Evolutionary conservation across 176 grass and related monocot species (phyloP).

Genomic region (Bolboschoenus planiculmis): DNA sequence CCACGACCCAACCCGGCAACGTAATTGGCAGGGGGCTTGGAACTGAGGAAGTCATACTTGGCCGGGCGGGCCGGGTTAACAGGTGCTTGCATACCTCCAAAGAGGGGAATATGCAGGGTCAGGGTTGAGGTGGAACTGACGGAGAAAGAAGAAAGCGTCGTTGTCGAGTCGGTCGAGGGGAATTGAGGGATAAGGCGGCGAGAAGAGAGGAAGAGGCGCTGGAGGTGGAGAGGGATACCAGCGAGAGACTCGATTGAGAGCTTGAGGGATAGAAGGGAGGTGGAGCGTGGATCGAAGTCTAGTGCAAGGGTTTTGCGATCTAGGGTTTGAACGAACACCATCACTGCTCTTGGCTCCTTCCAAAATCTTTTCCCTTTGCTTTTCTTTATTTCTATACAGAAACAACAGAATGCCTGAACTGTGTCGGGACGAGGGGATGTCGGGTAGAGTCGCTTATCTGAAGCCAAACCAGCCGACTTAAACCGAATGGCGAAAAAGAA

Average conservation of each 20-base stretch:
- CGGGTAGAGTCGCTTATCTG: not conserved
- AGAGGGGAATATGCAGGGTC: constrained; percentile 21
- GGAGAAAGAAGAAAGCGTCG: constrained; percentile 16
- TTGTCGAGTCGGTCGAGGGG: not conserved
- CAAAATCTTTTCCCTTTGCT: not conserved
- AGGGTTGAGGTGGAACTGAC: constrained; percentile 22
- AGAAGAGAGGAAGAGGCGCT: constrained; percentile 36
- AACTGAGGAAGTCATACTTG: constrained; percentile 80
- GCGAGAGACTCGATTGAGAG: constrained; percentile 8
- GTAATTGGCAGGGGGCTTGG: constrained; percentile 77
- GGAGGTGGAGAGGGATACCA: constrained; percentile 19
- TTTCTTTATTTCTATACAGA: too few relatives aligned
- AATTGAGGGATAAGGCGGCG: constrained; percentile 25
- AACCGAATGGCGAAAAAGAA: too few relatives aligned
- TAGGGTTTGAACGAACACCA: constrained; percentile 40
- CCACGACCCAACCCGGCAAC: constrained; percentile 86
- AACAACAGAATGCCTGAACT: not conserved
- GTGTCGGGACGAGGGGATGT: too few relatives aligned
- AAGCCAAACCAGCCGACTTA: too few relatives aligned
- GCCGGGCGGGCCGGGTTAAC: constrained; percentile 30
- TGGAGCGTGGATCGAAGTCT: constrained; percentile 24
- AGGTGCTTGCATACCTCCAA: constrained; percentile 46
- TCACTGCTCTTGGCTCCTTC: not conserved
- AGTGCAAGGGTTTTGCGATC: constrained; percentile 38
- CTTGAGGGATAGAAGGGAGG: constrained; percentile 32